Percentiles rank a stretch among this genome's conserved stretches.
phyloP scores from a whole-genome alignment of 768 basidiomycete genomes.

The Macrolepiota dolichaula region DNA sequence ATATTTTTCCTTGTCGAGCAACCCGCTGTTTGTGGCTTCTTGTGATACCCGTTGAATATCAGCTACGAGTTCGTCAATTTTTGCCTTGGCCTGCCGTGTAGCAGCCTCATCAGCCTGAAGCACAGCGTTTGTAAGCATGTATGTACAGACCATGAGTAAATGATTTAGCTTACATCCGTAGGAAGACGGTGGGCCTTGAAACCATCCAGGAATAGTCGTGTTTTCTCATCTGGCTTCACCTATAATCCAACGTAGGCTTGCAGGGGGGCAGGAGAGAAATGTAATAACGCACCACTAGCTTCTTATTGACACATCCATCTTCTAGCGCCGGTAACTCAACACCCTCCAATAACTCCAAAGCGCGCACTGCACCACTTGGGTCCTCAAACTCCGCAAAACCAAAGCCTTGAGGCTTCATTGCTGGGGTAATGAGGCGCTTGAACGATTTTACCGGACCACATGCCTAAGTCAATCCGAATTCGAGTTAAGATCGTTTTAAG shows the following conservation, averaged over 20 bases:
- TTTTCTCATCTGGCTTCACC: slow-evolving; percentile 98
- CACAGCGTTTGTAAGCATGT: not conserved
- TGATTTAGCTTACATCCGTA: slow-evolving; percentile 63
- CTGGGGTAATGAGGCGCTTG: slow-evolving; percentile 89
- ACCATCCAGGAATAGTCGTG: slow-evolving; percentile 80
- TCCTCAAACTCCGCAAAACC: slow-evolving; percentile 97
- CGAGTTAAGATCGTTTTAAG: not conserved
- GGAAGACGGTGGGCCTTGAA: slow-evolving; percentile 77
- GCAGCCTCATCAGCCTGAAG: slow-evolving; percentile 68
- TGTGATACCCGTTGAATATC: slow-evolving; percentile 73
- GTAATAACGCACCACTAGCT: slow-evolving; percentile 56
- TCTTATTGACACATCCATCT: slow-evolving; percentile 52
- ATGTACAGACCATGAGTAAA: not conserved
- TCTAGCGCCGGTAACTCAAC: slow-evolving; percentile 51
- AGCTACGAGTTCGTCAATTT: slow-evolving; percentile 60
- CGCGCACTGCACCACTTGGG: slow-evolving; percentile 85
- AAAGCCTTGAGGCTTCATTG: slow-evolving; percentile 93
- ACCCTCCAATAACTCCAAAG: slow-evolving; percentile 43
- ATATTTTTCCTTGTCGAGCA: slow-evolving; percentile 81
- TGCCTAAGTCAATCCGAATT: slow-evolving; percentile 46
- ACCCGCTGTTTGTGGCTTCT: slow-evolving; percentile 71
- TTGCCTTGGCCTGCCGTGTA: slow-evolving; percentile 57
- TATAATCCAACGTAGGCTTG: slow-evolving; percentile 44
- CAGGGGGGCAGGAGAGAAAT: slow-evolving; percentile 35
- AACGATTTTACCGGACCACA: slow-evolving; percentile 89